Evolutionary conservation across 2,329 filamentous ascomycete genomes (phyloP).

Genomic region (Dothistroma pini): DNA sequence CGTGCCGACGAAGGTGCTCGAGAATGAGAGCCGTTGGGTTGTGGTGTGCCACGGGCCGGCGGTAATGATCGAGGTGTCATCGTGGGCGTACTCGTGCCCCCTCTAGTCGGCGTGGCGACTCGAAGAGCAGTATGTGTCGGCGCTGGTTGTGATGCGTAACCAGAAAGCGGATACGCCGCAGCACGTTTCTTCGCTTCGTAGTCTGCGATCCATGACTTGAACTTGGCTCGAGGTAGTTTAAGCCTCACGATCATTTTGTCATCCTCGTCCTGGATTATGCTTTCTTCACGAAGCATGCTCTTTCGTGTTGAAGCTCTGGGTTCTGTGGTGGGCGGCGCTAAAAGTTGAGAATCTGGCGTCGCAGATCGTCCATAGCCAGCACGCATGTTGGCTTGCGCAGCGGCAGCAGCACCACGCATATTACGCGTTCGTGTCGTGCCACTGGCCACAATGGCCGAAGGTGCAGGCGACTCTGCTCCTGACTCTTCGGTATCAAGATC

Average conservation of each 20-base stretch:
- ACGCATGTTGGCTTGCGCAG: constrained; percentile 80
- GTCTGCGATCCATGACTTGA: constrained; percentile 58
- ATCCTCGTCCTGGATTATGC: constrained; percentile 70
- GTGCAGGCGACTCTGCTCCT: constrained; percentile 64
- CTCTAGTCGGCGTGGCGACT: constrained; percentile 23
- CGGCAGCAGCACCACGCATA: constrained; percentile 83
- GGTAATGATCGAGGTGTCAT: constrained; percentile 28
- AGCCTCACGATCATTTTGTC: constrained; percentile 66
- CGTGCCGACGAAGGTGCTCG: constrained; percentile 20
- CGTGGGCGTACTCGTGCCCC: constrained; percentile 24
- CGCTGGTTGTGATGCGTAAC: constrained; percentile 33
- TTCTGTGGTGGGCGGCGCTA: constrained; percentile 64
- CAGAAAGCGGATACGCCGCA: constrained; percentile 32
- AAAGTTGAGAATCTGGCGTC: constrained; percentile 69
- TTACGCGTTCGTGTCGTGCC: constrained; percentile 82
- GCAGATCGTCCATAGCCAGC: constrained; percentile 73
- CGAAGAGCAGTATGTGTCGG: constrained; percentile 10
- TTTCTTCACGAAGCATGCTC: constrained; percentile 69
- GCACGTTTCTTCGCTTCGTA: constrained; percentile 34
- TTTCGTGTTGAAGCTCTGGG: constrained; percentile 62
- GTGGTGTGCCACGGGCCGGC: constrained; percentile 25
- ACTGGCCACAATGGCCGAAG: constrained; percentile 53
- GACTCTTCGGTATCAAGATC: constrained; percentile 92
- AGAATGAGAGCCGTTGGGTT: constrained; percentile 29
- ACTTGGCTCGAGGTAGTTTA: constrained; percentile 66